Percentiles rank a stretch among this genome's conserved stretches.
These are phyloP conservation scores for Suillus lakei DNA, from an alignment of 768 basidiomycete genomes.

Conservation along the genomic window DNA sequence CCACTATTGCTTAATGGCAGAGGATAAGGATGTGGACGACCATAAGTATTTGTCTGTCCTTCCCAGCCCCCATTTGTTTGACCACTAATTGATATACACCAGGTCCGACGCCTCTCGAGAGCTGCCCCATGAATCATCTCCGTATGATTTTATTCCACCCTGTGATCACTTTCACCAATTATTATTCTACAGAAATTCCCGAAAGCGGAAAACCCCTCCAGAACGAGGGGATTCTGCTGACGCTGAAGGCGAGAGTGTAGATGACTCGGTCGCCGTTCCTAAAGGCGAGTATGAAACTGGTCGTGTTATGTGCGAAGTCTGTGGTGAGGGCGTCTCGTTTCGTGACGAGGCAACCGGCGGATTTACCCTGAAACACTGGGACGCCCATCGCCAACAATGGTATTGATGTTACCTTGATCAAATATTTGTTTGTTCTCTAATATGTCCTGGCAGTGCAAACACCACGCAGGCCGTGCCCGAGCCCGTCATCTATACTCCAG, in stretches of 20 bases:
- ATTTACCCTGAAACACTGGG: constrained; percentile 75
- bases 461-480: constrained; percentile 37
- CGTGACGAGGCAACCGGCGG: constrained; percentile 64
- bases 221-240: constrained; percentile 23
- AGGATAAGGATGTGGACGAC: constrained; percentile 24
- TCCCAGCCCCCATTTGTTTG: constrained; percentile 18
- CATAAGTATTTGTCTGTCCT: constrained; percentile 23
- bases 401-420: constrained; percentile 27
- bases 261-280: constrained; percentile 22
- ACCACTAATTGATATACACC: constrained; percentile 11
- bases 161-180: constrained; percentile 14
- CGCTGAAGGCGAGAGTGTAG: constrained; percentile 15
- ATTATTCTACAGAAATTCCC: constrained; percentile 33
- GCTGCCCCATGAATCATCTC: constrained; percentile 19
- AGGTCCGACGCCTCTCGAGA: constrained; percentile 23
- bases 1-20: constrained; percentile 12
- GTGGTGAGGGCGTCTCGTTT: constrained; percentile 65
- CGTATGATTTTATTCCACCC: constrained; percentile 24
- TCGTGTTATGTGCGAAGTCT: constrained; percentile 67
- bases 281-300: constrained; percentile 68
- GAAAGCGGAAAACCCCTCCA: constrained; percentile 46
- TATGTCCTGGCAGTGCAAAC: constrained; percentile 26
- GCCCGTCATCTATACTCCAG: constrained; percentile 49
- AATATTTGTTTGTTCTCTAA: constrained; percentile 13
- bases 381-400: constrained; percentile 66